Evolutionary conservation across 176 grass and related monocot genomes (phyloP).

Genomic region (Saccharum spontaneum): DNA sequence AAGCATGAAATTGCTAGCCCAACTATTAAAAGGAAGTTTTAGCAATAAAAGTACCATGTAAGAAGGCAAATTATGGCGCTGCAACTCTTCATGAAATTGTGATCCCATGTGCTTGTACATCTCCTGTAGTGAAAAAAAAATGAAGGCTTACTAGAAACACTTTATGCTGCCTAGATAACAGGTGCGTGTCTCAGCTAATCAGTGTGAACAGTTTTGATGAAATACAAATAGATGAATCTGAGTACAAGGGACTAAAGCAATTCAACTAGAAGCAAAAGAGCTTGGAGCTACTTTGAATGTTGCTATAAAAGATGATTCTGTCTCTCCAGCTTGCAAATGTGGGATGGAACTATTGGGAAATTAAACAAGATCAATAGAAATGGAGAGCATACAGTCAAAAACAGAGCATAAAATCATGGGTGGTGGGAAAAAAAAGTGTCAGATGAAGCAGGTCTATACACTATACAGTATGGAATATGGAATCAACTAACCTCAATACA

Average conservation of each 20-base stretch:
- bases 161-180: background rate
- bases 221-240: conserved; percentile 7
- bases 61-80: conserved; percentile 82
- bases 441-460: conserved; percentile 7
- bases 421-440: background rate
- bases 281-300: background rate
- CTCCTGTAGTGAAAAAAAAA: conserved; percentile 63
- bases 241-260: background rate
- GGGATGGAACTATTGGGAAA: conserved; percentile 2
- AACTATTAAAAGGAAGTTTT: conserved; percentile 17
- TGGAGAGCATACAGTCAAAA: background rate
- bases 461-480: conserved; percentile 2
- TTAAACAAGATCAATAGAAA: background rate
- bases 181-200: background rate
- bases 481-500: conserved; percentile 73
- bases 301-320: conserved; percentile 1
- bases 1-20: conserved; percentile 2
- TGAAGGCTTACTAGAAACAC: background rate
- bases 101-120: conserved; percentile 85
- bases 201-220: background rate
- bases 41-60: conserved; percentile 61
- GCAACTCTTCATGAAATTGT: conserved; percentile 96
- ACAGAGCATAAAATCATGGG: background rate
- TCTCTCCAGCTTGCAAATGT: background rate
- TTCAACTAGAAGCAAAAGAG: background rate